Evolutionary conservation across 169 alveolate species (phyloP).

Genomic region (Neospora caninum): DNA sequence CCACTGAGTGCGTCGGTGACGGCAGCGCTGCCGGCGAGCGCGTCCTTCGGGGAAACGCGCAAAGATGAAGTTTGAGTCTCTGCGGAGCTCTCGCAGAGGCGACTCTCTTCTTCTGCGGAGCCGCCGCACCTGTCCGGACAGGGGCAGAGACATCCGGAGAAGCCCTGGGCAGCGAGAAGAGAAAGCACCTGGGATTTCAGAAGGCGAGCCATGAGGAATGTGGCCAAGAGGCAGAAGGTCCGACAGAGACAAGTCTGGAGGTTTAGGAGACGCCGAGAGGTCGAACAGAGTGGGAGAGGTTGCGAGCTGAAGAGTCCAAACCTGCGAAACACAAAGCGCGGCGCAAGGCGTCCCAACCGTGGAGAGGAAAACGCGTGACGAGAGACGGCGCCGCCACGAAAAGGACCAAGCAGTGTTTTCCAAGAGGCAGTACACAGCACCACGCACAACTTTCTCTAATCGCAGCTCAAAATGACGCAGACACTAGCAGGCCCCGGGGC

Average conservation of each 20-base stretch:
- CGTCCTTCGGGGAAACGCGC: not conserved
- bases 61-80: not conserved
- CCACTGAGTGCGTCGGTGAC: not conserved
- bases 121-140: not conserved
- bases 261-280: not conserved
- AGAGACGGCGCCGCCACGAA: no score
- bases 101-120: not conserved
- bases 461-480: no score
- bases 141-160: not conserved
- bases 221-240: not conserved
- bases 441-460: no score
- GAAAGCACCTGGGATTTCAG: not conserved
- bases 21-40: not conserved
- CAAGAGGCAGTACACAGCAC: no score
- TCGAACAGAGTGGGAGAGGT: not conserved
- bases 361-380: no score
- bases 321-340: not conserved
- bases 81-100: not conserved
- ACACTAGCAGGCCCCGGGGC: no score
- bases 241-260: conserved; percentile 4
- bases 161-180: not conserved
- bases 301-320: not conserved
- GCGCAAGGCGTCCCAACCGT: no score
- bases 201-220: not conserved
- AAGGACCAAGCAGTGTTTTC: no score